Evolutionary conservation across 805 yeast genomes (phyloP).

Genomic region (Sungouiozyma ichnusensis): DNA sequence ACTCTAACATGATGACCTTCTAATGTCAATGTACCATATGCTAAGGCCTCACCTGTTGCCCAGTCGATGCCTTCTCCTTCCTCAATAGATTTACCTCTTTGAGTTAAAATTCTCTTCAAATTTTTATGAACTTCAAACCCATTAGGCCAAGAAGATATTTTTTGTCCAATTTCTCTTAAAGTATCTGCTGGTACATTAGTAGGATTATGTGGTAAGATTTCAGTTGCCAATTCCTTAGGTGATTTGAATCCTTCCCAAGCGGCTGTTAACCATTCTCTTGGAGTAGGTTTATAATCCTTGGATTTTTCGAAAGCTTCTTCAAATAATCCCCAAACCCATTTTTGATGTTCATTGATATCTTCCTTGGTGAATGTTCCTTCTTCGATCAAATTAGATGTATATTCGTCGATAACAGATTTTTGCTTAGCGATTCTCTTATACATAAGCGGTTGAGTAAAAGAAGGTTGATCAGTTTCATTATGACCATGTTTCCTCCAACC

Average conservation of each 20-base stretch:
- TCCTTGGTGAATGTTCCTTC: slow-evolving; percentile 86
- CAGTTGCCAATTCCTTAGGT: slow-evolving; percentile 92
- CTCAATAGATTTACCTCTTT: slow-evolving; percentile 78
- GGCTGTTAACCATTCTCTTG: slow-evolving; percentile 96
- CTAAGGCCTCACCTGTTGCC: slow-evolving; percentile 99
- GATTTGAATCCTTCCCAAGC: slow-evolving; percentile 99
- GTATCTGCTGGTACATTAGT: slow-evolving; percentile 70
- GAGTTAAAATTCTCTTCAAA: slow-evolving; percentile 84
- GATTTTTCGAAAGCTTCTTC: slow-evolving; percentile 85
- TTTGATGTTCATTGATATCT: slow-evolving; percentile 90
- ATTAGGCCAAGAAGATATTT: slow-evolving; percentile 75
- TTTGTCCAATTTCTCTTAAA: slow-evolving; percentile 68
- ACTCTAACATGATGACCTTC: slow-evolving; percentile 97
- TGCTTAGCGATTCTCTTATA: slow-evolving; percentile 83
- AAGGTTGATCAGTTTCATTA: slow-evolving; percentile 98
- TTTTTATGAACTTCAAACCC: slow-evolving; percentile 87
- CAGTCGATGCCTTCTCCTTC: slow-evolving; percentile 93
- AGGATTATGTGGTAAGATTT: slow-evolving; percentile 90
- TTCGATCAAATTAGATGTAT: slow-evolving; percentile 62
- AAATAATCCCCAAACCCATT: slow-evolving; percentile 93
- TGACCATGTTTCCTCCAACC: slow-evolving; percentile 99
- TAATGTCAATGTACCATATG: slow-evolving; percentile 80
- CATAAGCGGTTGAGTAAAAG: slow-evolving; percentile 98
- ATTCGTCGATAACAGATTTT: slow-evolving; percentile 79
- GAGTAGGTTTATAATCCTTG: slow-evolving; percentile 80